phyloP scores from a whole-genome alignment of 2,329 filamentous ascomycete species.

The Ploettnerulaceae sp. region DNA sequence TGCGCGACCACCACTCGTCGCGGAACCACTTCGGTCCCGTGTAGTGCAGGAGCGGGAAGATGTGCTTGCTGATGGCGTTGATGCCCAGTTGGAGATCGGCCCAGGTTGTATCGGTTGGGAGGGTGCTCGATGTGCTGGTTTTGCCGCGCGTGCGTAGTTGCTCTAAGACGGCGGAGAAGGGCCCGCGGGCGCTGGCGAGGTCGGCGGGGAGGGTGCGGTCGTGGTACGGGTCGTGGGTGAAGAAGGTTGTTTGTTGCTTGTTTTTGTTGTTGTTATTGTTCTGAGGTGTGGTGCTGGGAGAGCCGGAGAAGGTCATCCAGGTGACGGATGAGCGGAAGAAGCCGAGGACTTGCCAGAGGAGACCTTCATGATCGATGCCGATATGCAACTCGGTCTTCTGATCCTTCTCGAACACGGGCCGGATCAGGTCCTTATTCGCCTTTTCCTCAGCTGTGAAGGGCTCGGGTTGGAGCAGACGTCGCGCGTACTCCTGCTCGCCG shows the following conservation, averaged over 20 bases:
- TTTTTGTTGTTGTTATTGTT: neutral
- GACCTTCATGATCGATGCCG: neutral
- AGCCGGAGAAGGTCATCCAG: neutral
- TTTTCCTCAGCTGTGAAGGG: neutral
- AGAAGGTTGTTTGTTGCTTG: neutral
- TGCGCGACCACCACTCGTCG: neutral
- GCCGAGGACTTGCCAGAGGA: neutral
- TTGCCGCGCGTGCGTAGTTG: neutral
- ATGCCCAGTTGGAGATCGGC: conserved; percentile 1
- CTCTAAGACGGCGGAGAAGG: neutral
- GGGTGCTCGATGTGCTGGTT: neutral
- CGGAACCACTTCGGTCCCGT: conserved; percentile 1
- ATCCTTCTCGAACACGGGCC: neutral
- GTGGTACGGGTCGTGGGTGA: neutral
- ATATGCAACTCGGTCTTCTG: neutral
- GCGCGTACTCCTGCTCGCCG: neutral
- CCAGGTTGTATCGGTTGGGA: neutral
- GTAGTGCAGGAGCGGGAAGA: neutral
- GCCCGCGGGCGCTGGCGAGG: neutral
- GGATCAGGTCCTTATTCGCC: neutral
- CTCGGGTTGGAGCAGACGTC: neutral
- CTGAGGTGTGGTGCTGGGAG: too few relatives aligned
- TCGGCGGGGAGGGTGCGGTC: neutral
- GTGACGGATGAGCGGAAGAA: neutral
- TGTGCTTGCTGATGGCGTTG: conserved; percentile 2